Base-by-base conservation (phyloP, 306 rosid genomes). In the Ormosia emarginata region DNA sequence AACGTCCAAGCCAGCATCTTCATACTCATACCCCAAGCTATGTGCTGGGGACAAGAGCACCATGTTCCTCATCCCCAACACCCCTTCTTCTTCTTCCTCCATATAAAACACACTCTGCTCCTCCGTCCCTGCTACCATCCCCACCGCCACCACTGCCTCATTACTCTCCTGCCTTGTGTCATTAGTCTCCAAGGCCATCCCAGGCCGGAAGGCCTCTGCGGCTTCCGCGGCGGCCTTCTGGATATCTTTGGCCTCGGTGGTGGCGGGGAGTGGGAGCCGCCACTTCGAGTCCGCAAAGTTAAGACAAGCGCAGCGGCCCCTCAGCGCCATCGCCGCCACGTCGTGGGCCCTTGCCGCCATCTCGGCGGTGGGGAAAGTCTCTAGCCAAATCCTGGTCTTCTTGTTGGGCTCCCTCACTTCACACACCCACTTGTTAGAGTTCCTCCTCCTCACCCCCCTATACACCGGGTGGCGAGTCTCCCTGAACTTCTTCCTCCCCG, bases 281-380 rank as follows among this genome's bases (percentile, higher is more conserved):
- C 92, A 86, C 0, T 74, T 78, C 0, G 98, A 92, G 82, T 94
- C 97, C 0, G 95, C 97, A 4, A 92, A 94, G 15, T 94, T 94
- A 30, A 91, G 82, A 17, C 95, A 89, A 0, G 97, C 95, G 0
- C 84, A 66, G 5, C 89, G 79, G 0, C 98, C 97, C 0, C 92
- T 75, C 3, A 94, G 68, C 0, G 97, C 90, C 4, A 86, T 69
- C 0, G 92, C 98, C 0, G 98, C 98, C 56, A 92, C 98, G 50
- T 94, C 97, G 14, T 94, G 97, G 0, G 98, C 98, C 3, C 97
- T 83, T 0, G 97, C 97, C 0, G 97, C 98, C 98, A 94, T 94
- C 30, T 92, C 97, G 0, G 89, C 82, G 0, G 94, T 94, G 2
- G 90, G 97, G 33, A 92, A 94, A 0, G 97, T 92, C 36, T 86